Percentiles rank a stretch among this genome's conserved stretches.
Evolutionary conservation across 805 yeast genomes (phyloP).

Genomic region (Metschnikowia peoriensis): DNA sequence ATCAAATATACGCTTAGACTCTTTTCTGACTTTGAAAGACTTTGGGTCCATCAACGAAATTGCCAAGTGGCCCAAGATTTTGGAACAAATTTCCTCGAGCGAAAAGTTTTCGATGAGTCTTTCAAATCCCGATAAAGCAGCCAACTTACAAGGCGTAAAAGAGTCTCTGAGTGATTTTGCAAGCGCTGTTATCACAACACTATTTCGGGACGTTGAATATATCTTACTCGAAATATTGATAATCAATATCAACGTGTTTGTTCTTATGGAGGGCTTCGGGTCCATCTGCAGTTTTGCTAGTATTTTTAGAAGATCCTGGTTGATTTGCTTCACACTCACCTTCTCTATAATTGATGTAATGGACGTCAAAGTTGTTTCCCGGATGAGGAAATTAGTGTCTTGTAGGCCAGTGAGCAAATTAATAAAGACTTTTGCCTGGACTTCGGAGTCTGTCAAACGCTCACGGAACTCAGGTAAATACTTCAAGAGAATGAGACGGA

Average conservation of each 20-base stretch:
- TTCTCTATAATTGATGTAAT: conserved; percentile 59
- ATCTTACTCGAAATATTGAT: conserved; percentile 62
- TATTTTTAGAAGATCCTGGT: conserved; percentile 77
- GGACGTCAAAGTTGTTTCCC: conserved; percentile 77
- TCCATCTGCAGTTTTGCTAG: conserved; percentile 83
- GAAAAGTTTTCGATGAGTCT: conserved; percentile 63
- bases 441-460: conserved; percentile 53
- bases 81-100: conserved; percentile 74
- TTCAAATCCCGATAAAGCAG: conserved; percentile 73
- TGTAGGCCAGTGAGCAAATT: conserved; percentile 76
- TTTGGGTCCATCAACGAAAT: conserved; percentile 74
- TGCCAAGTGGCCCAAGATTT: conserved; percentile 79
- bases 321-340: conserved; percentile 74
- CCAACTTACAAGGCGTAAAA: conserved; percentile 67
- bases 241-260: conserved; percentile 69
- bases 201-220: conserved; percentile 55
- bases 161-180: conserved; percentile 81
- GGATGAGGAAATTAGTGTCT: conserved; percentile 77
- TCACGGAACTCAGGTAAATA: conserved; percentile 55
- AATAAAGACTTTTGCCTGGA: conserved; percentile 68
- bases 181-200: conserved; percentile 83
- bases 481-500: conserved; percentile 68
- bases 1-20: conserved; percentile 69
- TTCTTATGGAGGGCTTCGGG: conserved; percentile 70
- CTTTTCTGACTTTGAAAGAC: conserved; percentile 63